Conservation (phyloP, 306 rosid genomes). For the Fagus sylvatica region DNA sequence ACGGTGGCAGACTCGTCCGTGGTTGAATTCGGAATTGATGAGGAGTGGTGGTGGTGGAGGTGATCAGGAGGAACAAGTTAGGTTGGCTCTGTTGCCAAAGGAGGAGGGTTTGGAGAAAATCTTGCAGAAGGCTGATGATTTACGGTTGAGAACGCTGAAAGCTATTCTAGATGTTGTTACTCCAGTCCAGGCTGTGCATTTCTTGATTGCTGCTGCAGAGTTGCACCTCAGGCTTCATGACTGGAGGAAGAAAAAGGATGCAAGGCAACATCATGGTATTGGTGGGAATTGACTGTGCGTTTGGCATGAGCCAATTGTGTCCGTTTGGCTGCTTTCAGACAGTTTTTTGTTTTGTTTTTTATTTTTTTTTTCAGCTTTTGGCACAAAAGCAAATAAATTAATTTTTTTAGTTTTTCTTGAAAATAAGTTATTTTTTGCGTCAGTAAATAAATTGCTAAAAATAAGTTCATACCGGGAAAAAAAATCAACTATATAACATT, state of each 20-base stretch:
- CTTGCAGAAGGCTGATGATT: conserved; percentile 45
- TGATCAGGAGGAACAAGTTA: conserved; percentile 30
- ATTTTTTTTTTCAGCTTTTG: too few species aligned
- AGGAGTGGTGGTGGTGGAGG: not conserved
- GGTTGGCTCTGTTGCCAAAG: conserved; percentile 31
- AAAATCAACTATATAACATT: too few species aligned
- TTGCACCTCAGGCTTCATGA: conserved; percentile 61
- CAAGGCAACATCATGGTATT: conserved; percentile 5
- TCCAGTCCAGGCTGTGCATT: conserved; percentile 46
- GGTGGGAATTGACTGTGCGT: not conserved
- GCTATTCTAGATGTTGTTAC: conserved; percentile 32
- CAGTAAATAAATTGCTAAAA: too few species aligned
- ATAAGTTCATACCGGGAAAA: too few species aligned
- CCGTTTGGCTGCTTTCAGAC: too few species aligned
- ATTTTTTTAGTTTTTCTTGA: too few species aligned
- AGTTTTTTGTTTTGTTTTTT: too few species aligned
- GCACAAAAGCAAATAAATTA: too few species aligned
- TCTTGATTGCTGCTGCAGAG: conserved; percentile 67
- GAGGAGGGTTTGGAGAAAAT: conserved; percentile 44
- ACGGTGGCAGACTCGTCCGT: conserved; percentile 43
- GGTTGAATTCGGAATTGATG: conserved; percentile 48
- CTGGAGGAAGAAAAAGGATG: conserved; percentile 56
- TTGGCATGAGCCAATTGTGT: too few species aligned
- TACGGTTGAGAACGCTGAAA: conserved; percentile 46
- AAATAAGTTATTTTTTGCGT: too few species aligned